Evolutionary conservation across 75 land plant genomes (phyloP), one percentile per base, ranked within the genome.

Genomic region (Selaginella moellendorffii): DNA sequence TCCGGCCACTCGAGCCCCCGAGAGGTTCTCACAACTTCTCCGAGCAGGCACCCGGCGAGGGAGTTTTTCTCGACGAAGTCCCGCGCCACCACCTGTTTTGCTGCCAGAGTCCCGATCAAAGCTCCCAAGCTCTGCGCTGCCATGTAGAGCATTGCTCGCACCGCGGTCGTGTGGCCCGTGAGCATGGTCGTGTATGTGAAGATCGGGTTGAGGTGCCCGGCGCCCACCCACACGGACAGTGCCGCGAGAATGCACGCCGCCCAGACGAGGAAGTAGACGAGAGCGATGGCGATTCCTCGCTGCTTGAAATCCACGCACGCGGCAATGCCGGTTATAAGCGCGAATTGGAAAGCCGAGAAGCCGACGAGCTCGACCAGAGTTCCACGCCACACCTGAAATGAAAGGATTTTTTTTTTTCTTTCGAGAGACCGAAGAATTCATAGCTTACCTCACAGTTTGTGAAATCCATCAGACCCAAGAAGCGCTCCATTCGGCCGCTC

Each of bases 121-220:
- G 64, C 72, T 2, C 84, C 84, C 0, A 30, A 26, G 31, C 66
- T 65, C 60, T 82, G 80, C 9, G 71, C 81, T 8, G 65, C 17
- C 1, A 75, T 54, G 78, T 78, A 78, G 8, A 82, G 26, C 0
- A 65, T 17, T 0, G 75, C 69, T 1, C 74, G 69, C 22, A 67
- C 62, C 9, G 71, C 52, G 31, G 84, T 65, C 23, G 68, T 59
- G 22, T 71, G 72, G 31, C 84, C 84, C 0, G 75, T 29, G 26
- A 82, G 71, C 53, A 77, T 62, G 1, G 80, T 71, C 21, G 76
- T 42, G 52, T 75, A 28, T 54, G 76, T 63, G 72, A 78, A 58
- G 22, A 64, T 46, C 1, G 84, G 78, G 68, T 78, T 82, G 27
- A 82, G 64, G 51, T 82, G 84, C 31, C 84, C 78, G 10, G 80